Evolutionary conservation across 768 basidiomycete species (phyloP), one percentile per base, ranked within the genome.

Genomic region (Lentinus brumalis): DNA sequence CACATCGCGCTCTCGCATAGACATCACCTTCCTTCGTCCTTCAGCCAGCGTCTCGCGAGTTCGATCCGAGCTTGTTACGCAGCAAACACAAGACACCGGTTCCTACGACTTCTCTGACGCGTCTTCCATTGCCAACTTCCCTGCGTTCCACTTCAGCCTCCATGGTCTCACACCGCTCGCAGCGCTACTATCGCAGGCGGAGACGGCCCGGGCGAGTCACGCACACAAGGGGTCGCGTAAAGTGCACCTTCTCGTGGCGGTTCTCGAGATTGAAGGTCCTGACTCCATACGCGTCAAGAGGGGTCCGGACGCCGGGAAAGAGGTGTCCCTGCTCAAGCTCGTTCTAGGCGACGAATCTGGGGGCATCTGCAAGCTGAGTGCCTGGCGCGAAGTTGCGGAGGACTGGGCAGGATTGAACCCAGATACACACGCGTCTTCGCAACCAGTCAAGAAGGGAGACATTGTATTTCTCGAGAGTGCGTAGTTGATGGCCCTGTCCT

Each of bases 351-450:
- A 92, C 66, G 89, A 91, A 55, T 82, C 82, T 31, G 87, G 87
- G 1, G 79, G 74, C 1, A 80, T 92, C 7, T 84, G 84, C 67
- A 91, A 87, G 73, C 71, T 93, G 16, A 88, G 88, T 4, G 91
- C 87, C 12, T 94, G 92, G 92, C 77, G 91, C 56, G 87, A 92
- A 49, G 75, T 82, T 4, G 92, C 92, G 11, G 87, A 92, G 46
- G 71, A 73, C 0, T 92, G 91, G 91, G 88, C 87, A 31, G 80
- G 78, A 1, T 76, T 77, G 10, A 72, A 77, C 7, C 72, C 71
- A 3, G 70, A 76, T 11, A 35, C 35, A 6, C 35, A 35, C 35
- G 80, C 38, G 5, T 14, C 57, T 15, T 18, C 54, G n/a, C 61
- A 66, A 18, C 12, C 74, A 16, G 72, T 84, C 2, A 89, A 86